A percentile compares a stretch with the other conserved stretches of the same genome.
phyloP scores from a whole-genome alignment of 2,329 filamentous ascomycete genomes.

The Phialocephala subalpina region DNA sequence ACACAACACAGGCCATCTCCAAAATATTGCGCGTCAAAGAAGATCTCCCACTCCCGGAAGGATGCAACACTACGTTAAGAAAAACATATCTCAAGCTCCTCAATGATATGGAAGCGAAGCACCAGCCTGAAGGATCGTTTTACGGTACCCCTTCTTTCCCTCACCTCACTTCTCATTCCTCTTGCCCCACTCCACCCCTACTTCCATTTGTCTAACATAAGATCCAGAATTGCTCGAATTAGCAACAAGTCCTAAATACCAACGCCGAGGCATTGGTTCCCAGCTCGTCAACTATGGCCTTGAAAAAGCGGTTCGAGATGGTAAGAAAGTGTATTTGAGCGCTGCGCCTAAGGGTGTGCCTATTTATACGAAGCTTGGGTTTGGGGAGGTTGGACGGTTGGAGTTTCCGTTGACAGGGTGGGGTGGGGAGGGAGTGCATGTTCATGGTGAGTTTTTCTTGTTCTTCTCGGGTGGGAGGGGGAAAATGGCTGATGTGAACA shows the following conservation, averaged over 20 bases:
- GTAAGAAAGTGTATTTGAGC: slow-evolving; percentile 10
- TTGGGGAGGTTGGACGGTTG: slow-evolving; percentile 18
- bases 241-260: neutral
- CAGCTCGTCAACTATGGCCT: slow-evolving; percentile 11
- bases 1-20: neutral
- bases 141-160: slow-evolving; percentile 4
- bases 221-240: slow-evolving; percentile 8
- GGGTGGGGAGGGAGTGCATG: slow-evolving; percentile 19
- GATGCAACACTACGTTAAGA: neutral
- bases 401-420: slow-evolving; percentile 11
- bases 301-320: slow-evolving; percentile 7
- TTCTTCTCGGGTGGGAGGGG: neutral
- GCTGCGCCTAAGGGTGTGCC: slow-evolving; percentile 2
- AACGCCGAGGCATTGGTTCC: slow-evolving; percentile 14
- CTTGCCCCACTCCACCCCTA: neutral
- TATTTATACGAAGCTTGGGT: slow-evolving; percentile 13
- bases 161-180: neutral
- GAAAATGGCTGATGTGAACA: neutral
- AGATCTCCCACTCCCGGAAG: slow-evolving; percentile 3
- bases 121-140: slow-evolving; percentile 7
- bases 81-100: neutral
- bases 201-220: no score
- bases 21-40: neutral
- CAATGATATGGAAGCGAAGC: slow-evolving; percentile 12
- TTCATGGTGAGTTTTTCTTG: slow-evolving; percentile 15